Conservation (phyloP, 805 yeast genomes). For the Candida wancherniae region DNA sequence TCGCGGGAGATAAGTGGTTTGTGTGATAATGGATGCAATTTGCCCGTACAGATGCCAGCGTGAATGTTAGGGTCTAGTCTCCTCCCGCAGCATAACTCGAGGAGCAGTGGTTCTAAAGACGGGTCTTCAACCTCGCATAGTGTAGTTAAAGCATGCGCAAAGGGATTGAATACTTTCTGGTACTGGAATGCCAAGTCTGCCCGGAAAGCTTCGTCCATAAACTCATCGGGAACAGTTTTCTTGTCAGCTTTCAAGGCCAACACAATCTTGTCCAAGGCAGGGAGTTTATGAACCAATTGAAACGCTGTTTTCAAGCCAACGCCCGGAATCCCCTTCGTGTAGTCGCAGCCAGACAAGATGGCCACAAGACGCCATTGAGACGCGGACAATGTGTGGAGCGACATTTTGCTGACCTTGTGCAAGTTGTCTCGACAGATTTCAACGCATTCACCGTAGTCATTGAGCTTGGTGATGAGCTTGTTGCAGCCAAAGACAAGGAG, state of each 20-base stretch:
- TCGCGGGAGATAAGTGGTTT: conserved; percentile 46
- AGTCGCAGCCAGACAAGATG: conserved; percentile 93
- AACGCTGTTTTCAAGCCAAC: conserved; percentile 80
- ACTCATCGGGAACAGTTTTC: conserved; percentile 52
- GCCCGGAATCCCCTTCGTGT: conserved; percentile 78
- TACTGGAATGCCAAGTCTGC: conserved; percentile 79
- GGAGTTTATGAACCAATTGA: conserved; percentile 47
- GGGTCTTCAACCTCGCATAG: conserved; percentile 48
- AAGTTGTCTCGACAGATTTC: conserved; percentile 62
- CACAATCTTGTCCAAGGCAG: conserved; percentile 52
- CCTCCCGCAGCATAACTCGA: conserved; percentile 43
- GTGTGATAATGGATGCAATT: conserved; percentile 60
- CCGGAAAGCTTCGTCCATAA: conserved; percentile 52
- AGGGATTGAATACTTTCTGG: conserved; percentile 83
- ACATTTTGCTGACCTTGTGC: conserved; percentile 41
- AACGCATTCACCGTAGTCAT: conserved; percentile 68
- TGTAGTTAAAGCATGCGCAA: conserved; percentile 42
- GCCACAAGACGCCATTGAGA: conserved; percentile 73
- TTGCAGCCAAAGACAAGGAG: conserved; percentile 82
- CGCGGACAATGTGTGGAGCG: conserved; percentile 46
- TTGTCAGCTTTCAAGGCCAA: conserved; percentile 57
- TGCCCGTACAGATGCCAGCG: conserved; percentile 55
- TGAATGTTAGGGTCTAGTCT: conserved; percentile 46
- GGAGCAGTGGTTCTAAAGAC: conserved; percentile 38
- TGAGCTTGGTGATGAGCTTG: conserved; percentile 72